Evolutionary conservation across 352 stramenopile genomes (phyloP).

Genomic region (Globisporangium polare): DNA sequence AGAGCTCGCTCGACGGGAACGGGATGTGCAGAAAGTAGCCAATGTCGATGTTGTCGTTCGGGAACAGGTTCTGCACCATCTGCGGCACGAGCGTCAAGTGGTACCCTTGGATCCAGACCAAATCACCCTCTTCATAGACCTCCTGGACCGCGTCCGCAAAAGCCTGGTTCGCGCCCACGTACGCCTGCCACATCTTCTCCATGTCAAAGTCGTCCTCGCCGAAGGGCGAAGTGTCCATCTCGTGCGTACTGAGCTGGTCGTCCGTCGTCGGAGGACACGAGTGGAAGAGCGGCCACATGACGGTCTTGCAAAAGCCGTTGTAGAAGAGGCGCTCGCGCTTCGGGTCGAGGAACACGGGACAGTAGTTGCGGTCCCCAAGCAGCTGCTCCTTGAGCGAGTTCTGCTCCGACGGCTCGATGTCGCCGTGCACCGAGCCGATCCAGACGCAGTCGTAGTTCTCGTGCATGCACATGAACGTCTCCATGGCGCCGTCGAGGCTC

Average conservation of each 20-base stretch:
- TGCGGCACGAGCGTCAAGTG: conserved; percentile 87
- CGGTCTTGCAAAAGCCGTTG: conserved; percentile 88
- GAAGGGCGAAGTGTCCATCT: conserved; percentile 37
- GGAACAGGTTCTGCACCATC: conserved; percentile 86
- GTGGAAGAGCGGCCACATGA: conserved; percentile 91
- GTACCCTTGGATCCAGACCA: conserved; percentile 91
- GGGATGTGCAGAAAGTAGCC: conserved; percentile 90
- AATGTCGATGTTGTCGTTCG: conserved; percentile 87
- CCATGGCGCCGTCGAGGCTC: conserved; percentile 67
- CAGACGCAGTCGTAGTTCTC: conserved; percentile 82
- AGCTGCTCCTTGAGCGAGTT: conserved; percentile 83
- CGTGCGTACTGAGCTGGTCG: conserved; percentile 65
- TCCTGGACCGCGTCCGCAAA: conserved; percentile 86
- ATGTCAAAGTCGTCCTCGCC: conserved; percentile 61
- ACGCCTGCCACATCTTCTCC: conserved; percentile 88
- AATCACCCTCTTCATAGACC: conserved; percentile 86
- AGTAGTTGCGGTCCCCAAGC: conserved; percentile 89
- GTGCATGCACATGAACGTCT: conserved; percentile 74
- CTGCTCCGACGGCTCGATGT: conserved; percentile 76
- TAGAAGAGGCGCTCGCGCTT: conserved; percentile 88
- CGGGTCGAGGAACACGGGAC: conserved; percentile 86
- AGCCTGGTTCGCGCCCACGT: conserved; percentile 82
- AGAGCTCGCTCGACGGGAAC: conserved; percentile 88
- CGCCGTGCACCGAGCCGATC: conserved; percentile 78
- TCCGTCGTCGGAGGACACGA: conserved; percentile 78